Base-by-base conservation (phyloP, 139 green algal species). In the Mesotaenium endlicherianum region DNA sequence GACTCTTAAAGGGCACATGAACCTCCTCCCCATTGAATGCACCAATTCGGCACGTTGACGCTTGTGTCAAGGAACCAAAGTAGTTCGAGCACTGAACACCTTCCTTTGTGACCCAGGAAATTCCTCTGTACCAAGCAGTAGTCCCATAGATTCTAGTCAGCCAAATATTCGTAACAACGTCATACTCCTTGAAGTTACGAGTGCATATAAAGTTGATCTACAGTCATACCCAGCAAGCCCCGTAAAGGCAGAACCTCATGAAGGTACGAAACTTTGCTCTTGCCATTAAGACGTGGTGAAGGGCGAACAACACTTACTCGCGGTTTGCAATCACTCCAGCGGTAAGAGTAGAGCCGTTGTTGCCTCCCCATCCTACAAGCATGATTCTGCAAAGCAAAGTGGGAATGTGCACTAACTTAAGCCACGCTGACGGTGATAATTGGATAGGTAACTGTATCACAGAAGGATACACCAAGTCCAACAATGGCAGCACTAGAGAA, bases 71-170 rank as follows among this genome's bases (percentile, higher is more conserved):
- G 2, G 90, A 95, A 43, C 97, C 97, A 76, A 88, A 99, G 88
- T 98, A 99, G 91, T 99, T 99, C n/a, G 97, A 94, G 87, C 94
- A 93, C 42, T 92, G 88, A 31, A 98, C 87, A 17, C 97, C 97
- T 8, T 98, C 94, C 90, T 98, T 99, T 40, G 96, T 99, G 91
- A 96, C 95, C 97, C 97, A 99, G 20, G 95, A 98, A 49, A 98
- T 94, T 75, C 83, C 83, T 41, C 81, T 87, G 81, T 38, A 36
- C 20, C 42, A 36, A 69, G 59, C 11, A 64, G 17, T 16, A 72
- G 14, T n/a, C n/a, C n/a, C n/a, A n/a, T n/a, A n/a, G n/a, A n/a
- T n/a, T n/a, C n/a, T n/a, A n/a, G n/a, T n/a, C n/a, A n/a, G n/a
- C n/a, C n/a, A n/a, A n/a, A n/a, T n/a, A n/a, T n/a, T n/a, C n/a